Percentiles rank a stretch among this genome's conserved stretches.
Conservation (phyloP, 2,329 filamentous ascomycete species). For the Cercospora sp. region DNA sequence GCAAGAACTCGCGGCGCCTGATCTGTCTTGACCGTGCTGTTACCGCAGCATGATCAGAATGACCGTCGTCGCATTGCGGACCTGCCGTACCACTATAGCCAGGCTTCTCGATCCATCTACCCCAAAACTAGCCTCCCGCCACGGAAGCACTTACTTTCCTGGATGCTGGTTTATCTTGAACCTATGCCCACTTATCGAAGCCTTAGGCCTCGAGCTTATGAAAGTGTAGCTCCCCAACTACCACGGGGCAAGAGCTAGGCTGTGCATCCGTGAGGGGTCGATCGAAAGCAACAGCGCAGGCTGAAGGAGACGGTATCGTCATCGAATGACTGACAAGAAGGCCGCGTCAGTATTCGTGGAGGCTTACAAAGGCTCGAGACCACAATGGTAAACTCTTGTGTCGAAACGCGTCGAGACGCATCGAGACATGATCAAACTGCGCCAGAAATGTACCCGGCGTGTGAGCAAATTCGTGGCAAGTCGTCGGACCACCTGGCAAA, state of each 20-base stretch:
- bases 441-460: not conserved
- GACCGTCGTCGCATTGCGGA: not conserved
- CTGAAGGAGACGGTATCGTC: too few relatives aligned
- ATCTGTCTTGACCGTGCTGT: not conserved
- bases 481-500: not conserved
- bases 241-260: not conserved
- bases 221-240: too few relatives aligned
- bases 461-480: not conserved
- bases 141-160: conserved; percentile 1
- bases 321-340: not conserved
- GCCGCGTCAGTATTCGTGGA: not conserved
- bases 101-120: too few relatives aligned
- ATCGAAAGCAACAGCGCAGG: not conserved
- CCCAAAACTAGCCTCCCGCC: too few relatives aligned
- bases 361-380: not conserved
- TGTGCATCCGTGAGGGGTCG: not conserved
- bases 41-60: not conserved
- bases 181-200: not conserved
- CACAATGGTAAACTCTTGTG: not conserved
- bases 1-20: not conserved
- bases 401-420: not conserved
- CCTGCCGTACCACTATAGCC: not conserved
- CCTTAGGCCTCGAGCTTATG: not conserved
- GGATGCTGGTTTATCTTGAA: not conserved
- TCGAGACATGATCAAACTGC: not conserved